Evolutionary conservation across 140 eudicot genomes (phyloP), one percentile per base, ranked within the genome.

Genomic region (Oenanthe javanica): DNA sequence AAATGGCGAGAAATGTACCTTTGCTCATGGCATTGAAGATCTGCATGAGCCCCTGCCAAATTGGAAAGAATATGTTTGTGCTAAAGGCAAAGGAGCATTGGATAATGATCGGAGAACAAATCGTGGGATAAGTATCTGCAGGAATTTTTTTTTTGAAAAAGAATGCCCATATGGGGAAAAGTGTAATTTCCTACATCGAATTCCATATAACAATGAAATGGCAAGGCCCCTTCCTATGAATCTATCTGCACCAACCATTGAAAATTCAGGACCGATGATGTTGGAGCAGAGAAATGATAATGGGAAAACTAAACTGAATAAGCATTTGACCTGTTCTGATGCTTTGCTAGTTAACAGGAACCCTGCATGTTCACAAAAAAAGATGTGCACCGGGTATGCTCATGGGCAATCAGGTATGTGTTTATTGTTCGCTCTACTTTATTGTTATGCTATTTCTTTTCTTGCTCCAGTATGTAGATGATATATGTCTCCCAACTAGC

Each of bases 141-240:
- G 80, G 80, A 90, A 87, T 88, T 91, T 83, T 81, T 86, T 87
- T 81, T 87, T 85, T 75, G 95, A 93, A n/a, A 93, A 91, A 25
- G 98, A 86, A 77, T 95, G 97, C 84, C 97, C 93, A 1, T 95
- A 89, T 85, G 99, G 99, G 59, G 91, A 95, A 1, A 88, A 81
- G 79, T 95, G 99, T 81, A 91, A 85, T 78, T 92, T 89, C 82
- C 82, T 87, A 23, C 99, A 95, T 82, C 91, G 87, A 78, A 86
- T 89, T 54, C 91, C 93, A 69, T 4, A 16, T 16, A 69, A 31
- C 46, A 69, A 8, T 31, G 47, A 69, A 19, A 40, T 69, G 46
- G 46, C 47, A 15, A 14, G 47, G 11, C 21, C 52, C 36, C 79
- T 82, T 52, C 67, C 82, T 40, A 82, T 96, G 84, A 90, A 95